phyloP scores from a whole-genome alignment of 306 rosid species.

The Urtica urens region DNA sequence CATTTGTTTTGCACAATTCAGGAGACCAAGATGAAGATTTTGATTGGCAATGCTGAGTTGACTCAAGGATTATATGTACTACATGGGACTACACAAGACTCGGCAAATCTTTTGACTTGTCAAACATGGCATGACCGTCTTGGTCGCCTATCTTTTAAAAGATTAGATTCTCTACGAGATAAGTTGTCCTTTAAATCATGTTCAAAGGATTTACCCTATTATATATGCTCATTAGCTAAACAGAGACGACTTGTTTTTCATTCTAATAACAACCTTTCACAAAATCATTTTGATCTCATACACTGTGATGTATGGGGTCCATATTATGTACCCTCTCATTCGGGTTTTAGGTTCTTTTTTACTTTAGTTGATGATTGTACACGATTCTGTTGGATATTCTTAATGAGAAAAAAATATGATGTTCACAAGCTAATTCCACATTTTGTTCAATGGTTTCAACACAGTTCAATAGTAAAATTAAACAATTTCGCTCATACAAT shows the following conservation, averaged over 20 bases:
- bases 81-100: background rate
- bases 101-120: background rate
- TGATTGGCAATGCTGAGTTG: background rate
- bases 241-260: conserved; percentile 6
- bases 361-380: conserved; percentile 1
- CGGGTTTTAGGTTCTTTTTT: background rate
- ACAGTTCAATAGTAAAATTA: background rate
- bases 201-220: background rate
- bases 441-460: background rate
- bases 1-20: background rate
- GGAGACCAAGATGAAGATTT: background rate
- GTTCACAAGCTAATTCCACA: background rate
- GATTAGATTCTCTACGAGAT: background rate
- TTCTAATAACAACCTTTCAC: background rate
- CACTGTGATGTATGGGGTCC: conserved; percentile 2
- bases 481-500: background rate
- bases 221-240: background rate
- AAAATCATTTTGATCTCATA: background rate
- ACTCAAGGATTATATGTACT: background rate
- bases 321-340: background rate
- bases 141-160: background rate
- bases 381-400: background rate
- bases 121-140: background rate
- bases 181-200: background rate
- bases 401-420: background rate